Evolutionary conservation across 257 asterid species (phyloP), one percentile per base, ranked within the genome.

Genomic region (Scutellaria minor): DNA sequence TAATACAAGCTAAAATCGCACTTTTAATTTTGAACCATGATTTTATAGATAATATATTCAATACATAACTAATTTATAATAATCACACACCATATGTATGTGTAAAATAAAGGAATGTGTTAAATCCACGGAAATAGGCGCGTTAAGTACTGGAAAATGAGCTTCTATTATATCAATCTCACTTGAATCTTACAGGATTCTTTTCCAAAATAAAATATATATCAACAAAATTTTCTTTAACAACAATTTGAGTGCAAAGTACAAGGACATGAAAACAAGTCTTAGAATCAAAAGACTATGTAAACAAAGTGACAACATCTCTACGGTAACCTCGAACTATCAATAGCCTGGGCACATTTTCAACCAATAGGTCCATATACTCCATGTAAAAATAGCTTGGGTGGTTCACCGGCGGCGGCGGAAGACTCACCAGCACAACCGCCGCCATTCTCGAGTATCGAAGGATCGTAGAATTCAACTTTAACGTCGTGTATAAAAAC

Each of bases 391-490:
- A 91, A 68, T 90, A 89, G 1, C 91, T 84, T 0, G 99, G 98
- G 59, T 94, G 99, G 78, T 86, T 90, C 74, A 77, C 9, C 7
- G 99, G 99, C 5, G 99, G 99, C 2, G 99, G 96, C 0, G 98
- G 99, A 6, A 94, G 87, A 53, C 99, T 94, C 65, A 94, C 99
- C 60, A 94, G 91, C 20, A 94, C 99, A 3, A 92, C 97, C 0
- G 99, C 98, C 0, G 98, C 95, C 99, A 94, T 90, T 78, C 98
- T 87, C 46, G 99, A 94, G 83, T 94, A 87, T 31, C 79, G 85
- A 22, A 91, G 78, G 52, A 94, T 90, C 1, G 96, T 89, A 14
- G 97, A 83, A 75, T 94, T 94, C 76, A 94, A 83, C 87, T 94
- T 94, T 86, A 94, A 53, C 0, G 87, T 91, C n/a, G 97, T 94